Evolutionary conservation across 2,329 filamentous ascomycete species (phyloP), one percentile per base, ranked within the genome.

Genomic region (Beauveria australis): DNA sequence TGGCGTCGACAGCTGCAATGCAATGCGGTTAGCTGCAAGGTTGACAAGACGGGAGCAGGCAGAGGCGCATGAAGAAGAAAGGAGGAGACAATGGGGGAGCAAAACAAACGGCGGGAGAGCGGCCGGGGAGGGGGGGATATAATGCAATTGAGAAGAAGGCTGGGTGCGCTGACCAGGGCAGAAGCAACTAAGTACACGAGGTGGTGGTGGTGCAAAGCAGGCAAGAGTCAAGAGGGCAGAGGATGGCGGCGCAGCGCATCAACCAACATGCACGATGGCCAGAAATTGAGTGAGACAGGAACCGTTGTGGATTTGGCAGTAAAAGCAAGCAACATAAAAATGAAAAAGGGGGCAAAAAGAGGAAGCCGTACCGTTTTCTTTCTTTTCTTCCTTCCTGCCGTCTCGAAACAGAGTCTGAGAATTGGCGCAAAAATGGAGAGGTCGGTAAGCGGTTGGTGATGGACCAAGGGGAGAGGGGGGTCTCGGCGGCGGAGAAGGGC

Each of bases 1-100:
- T 61, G 59, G 61, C 63, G 63, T 65, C 67, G 67, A 64, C 67
- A 69, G 67, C 67, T 69, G 67, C 67, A 69, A 70, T 69, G 68
- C 68, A 70, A 64, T 68, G 63, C 63, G 66, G 66, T 70, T 69
- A 69, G 68, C 66, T 67, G 67, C 67, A 56, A 55, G 59, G 66
- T 68, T 66, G 67, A 62, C 66, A 65, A 67, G 66, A 63, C 66
- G 64, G 61, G 47, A 57, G 48, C 26, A 46, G 37, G 14, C 10
- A 30, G 19, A 37, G 52, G 19, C 24, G 59, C 53, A 61, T 47
- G 51, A 24, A 37, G 24, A 51, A 46, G 56, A 40, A 41, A 46
- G 59, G 48, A 54, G 44, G 22, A 53, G 44, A 43, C n/a, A 55
- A 58, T 41, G 53, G 8, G 30, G 43, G 26, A 53, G 46, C 26